Percentiles rank a stretch among this genome's conserved stretches.
These are phyloP conservation scores for Citrullus amarus DNA, from an alignment of 306 rosid species.

Conservation along the genomic window DNA sequence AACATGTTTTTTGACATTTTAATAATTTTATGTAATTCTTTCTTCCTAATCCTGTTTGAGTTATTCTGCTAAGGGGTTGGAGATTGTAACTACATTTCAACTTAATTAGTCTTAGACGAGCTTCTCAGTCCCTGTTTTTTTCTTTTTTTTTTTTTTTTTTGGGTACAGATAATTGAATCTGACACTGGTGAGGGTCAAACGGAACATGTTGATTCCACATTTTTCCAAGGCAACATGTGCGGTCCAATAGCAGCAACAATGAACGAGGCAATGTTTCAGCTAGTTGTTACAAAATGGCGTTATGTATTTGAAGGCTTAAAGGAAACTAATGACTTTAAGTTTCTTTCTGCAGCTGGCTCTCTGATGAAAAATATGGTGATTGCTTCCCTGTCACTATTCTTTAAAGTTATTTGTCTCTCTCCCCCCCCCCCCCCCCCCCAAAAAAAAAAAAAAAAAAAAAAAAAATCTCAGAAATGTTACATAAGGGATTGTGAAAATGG, in stretches of 20 bases:
- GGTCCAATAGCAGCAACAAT: slow-evolving; percentile 85
- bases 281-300: slow-evolving; percentile 82
- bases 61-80: slow-evolving; percentile 1
- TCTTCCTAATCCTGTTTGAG: not conserved
- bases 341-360: slow-evolving; percentile 84
- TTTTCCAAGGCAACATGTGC: slow-evolving; percentile 65
- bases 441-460: not conserved
- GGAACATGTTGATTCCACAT: slow-evolving; percentile 38
- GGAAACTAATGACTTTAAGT: slow-evolving; percentile 69
- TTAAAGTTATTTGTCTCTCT: not conserved
- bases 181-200: slow-evolving; percentile 21
- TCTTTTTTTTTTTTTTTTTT: not conserved
- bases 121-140: not conserved
- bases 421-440: not conserved
- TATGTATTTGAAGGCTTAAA: slow-evolving; percentile 67
- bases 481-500: not conserved
- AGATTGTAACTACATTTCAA: not conserved
- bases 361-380: slow-evolving; percentile 83
- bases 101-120: not conserved
- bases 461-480: not conserved
- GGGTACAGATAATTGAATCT: slow-evolving; percentile 33
- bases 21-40: not conserved
- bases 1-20: not conserved
- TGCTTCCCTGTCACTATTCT: slow-evolving; percentile 6
- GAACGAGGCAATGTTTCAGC: slow-evolving; percentile 81